phyloP scores from a whole-genome alignment of 805 yeast genomes.

The Trichomonascus vanleenenianus region DNA sequence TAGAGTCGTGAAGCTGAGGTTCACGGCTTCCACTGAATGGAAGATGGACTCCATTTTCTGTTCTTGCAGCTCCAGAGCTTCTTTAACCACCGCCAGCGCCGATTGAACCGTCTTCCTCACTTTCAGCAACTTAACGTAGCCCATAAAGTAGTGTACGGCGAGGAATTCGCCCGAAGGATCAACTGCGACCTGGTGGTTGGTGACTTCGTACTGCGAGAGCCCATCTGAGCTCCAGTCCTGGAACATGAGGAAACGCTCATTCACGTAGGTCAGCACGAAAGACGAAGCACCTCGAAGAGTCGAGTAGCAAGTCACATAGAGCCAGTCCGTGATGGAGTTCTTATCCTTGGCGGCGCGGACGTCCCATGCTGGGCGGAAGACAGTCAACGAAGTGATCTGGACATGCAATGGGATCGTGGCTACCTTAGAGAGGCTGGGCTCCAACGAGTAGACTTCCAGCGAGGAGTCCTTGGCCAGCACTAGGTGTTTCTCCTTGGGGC shows the following conservation, averaged over 20 bases:
- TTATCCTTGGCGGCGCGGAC: not conserved
- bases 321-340: not conserved
- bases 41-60: too few relatives aligned
- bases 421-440: not conserved
- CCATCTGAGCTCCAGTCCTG: not conserved
- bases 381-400: not conserved
- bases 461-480: not conserved
- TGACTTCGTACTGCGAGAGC: too few relatives aligned
- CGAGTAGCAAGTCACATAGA: not conserved
- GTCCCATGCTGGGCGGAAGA: not conserved
- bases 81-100: too few relatives aligned
- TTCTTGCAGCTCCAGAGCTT: too few relatives aligned
- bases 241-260: not conserved
- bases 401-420: not conserved
- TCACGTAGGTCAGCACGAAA: not conserved
- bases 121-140: not conserved
- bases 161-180: not conserved
- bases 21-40: too few relatives aligned
- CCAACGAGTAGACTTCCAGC: not conserved
- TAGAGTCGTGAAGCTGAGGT: too few relatives aligned
- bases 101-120: too few relatives aligned
- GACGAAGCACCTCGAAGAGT: not conserved
- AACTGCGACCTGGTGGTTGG: too few relatives aligned
- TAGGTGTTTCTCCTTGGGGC: not conserved
- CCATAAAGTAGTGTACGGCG: not conserved